Conservation (phyloP, 495 filamentous ascomycete genomes). For the Neurospora tetraspora region DNA sequence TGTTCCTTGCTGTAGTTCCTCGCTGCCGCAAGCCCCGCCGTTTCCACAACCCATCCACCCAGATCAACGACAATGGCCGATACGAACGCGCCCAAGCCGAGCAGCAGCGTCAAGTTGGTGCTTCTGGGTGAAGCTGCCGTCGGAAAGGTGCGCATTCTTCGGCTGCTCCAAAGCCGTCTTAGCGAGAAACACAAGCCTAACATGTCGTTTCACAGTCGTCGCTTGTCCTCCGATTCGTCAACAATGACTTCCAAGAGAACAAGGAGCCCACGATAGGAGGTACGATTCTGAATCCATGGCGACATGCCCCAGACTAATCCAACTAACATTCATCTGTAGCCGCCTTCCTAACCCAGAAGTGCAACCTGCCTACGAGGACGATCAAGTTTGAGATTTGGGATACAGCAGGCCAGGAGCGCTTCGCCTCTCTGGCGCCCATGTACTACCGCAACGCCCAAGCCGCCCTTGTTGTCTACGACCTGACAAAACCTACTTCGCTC, state of each 20-base stretch:
- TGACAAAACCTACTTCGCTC: conserved; percentile 92
- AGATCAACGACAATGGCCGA: conserved; percentile 34
- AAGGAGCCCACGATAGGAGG: conserved; percentile 99
- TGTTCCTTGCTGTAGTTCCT: neutral
- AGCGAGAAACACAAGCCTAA: conserved; percentile 11
- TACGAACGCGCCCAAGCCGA: conserved; percentile 72
- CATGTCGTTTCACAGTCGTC: conserved; percentile 57
- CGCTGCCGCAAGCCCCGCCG: neutral
- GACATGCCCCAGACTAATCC: neutral
- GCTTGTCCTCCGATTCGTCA: conserved; percentile 94
- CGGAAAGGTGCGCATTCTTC: conserved; percentile 64
- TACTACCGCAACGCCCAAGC: conserved; percentile 99
- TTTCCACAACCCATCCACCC: neutral
- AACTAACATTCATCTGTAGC: conserved; percentile 39
- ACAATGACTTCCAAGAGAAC: conserved; percentile 99
- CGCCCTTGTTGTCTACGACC: conserved; percentile 97
- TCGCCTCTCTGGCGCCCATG: conserved; percentile 95
- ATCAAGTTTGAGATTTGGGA: conserved; percentile 99
- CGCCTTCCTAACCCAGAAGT: conserved; percentile 97
- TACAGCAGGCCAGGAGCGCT: conserved; percentile 96
- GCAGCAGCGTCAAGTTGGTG: conserved; percentile 98
- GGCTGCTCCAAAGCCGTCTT: neutral
- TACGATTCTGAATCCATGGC: conserved; percentile 31
- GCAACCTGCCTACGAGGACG: conserved; percentile 84
- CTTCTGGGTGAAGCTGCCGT: conserved; percentile 94